Conservation (phyloP, 208 protist species). For the Strigomonas culicis region DNA sequence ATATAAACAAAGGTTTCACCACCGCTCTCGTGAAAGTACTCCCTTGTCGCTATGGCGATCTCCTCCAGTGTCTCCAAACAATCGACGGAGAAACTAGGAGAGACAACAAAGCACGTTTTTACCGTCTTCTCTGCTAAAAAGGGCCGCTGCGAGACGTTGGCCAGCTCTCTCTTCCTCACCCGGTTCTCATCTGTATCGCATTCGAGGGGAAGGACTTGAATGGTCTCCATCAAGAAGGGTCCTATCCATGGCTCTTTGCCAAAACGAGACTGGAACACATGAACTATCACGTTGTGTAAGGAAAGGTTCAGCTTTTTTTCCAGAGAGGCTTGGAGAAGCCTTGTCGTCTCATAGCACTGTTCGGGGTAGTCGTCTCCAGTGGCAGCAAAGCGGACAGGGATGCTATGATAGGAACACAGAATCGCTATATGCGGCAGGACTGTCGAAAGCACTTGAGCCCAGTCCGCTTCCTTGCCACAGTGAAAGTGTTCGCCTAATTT, state of each 20-base stretch:
- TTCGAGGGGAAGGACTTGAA: conserved; percentile 17
- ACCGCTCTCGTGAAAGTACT: conserved; percentile 27
- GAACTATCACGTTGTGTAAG: conserved; percentile 17
- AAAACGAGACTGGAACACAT: conserved; percentile 50
- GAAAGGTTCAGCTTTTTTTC: conserved; percentile 5
- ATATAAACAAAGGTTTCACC: conserved; percentile 23
- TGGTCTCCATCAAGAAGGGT: conserved; percentile 26
- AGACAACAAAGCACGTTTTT: conserved; percentile 21
- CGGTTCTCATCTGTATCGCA: conserved; percentile 11
- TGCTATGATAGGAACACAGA: conserved; percentile 48
- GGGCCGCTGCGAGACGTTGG: neutral
- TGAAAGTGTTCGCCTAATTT: conserved; percentile 19
- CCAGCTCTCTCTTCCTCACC: conserved; percentile 9
- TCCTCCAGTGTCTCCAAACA: conserved; percentile 46
- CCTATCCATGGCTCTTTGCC: conserved; percentile 41
- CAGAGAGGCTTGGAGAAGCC: conserved; percentile 11
- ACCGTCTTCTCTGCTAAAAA: neutral
- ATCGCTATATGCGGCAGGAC: conserved; percentile 16
- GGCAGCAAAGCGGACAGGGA: conserved; percentile 23
- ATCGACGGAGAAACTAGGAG: conserved; percentile 36
- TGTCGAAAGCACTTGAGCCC: conserved; percentile 1
- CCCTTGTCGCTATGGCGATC: conserved; percentile 18
- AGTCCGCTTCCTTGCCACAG: neutral
- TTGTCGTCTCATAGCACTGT: conserved; percentile 25
- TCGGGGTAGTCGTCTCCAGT: conserved; percentile 34